phyloP scores from a whole-genome alignment of 116 monocot species.

The Cymodocea nodosa region DNA sequence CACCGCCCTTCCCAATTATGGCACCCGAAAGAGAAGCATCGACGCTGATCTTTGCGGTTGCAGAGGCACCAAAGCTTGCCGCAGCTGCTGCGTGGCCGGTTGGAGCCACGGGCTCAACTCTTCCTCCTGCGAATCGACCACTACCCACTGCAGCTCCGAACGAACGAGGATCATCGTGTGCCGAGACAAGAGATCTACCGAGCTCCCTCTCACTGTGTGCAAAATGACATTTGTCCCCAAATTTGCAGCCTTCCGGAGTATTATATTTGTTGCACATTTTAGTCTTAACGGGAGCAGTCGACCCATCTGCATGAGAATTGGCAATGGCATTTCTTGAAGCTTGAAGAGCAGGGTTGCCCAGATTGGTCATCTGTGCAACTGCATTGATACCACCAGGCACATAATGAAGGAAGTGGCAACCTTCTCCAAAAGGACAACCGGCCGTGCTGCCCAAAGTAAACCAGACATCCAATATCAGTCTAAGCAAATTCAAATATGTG shows the following conservation, averaged over 20 bases:
- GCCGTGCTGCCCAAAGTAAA: conserved; percentile 45
- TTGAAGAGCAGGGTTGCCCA: conserved; percentile 25
- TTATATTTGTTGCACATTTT: conserved; percentile 73
- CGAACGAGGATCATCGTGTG: conserved; percentile 18
- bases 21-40: conserved; percentile 91
- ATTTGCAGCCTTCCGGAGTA: conserved; percentile 82
- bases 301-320: conserved; percentile 17
- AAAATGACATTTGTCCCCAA: conserved; percentile 86
- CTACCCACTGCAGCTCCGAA: conserved; percentile 3
- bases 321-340: conserved; percentile 30
- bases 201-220: conserved; percentile 91
- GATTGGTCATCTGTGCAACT: conserved; percentile 55
- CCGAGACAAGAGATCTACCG: conserved; percentile 27
- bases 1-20: conserved; percentile 92
- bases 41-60: conserved; percentile 96
- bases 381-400: conserved; percentile 81
- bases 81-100: conserved; percentile 15
- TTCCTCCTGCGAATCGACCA: conserved; percentile 21
- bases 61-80: conserved; percentile 77
- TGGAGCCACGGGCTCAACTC: conserved; percentile 17
- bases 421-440: conserved; percentile 91
- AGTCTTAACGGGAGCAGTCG: conserved; percentile 39
- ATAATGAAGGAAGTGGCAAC: conserved; percentile 84
- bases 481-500: too few species aligned
- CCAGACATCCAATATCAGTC: not conserved